Evolutionary conservation across 192 early-diverging fungal species (phyloP), one percentile per base, ranked within the genome.

Genomic region (Linnemannia schmuckeri): DNA sequence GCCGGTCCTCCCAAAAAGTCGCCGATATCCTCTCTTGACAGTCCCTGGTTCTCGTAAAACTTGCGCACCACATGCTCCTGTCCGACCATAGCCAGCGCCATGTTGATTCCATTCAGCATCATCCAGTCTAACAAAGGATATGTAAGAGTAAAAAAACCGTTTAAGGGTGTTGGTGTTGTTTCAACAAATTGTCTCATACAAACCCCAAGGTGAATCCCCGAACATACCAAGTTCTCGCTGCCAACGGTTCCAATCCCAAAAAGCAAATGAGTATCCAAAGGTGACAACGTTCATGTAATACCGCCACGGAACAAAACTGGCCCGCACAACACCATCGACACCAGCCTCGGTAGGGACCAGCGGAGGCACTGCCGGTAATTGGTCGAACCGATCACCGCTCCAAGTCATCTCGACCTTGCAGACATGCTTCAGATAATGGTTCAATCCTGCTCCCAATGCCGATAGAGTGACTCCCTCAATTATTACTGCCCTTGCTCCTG

Each of bases 211-310:
- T 7, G 18, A 37, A 37, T 4, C 37, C 37, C 38, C 13, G 7
- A 20, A 33, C 63, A 35, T 80, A 86, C 83, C 83, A 15, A 87
- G 70, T 40, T 87, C 85, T 33, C 85, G 76, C 38, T 87, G 76
- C 85, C 85, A 87, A 66, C 85, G 79, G 27, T 52, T 55, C 85
- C 85, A 87, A 70, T 87, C 85, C 85, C 85, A 87, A 44, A 87
- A 87, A 3, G 61, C 85, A 33, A 49, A 87, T 24, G 85, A 81
- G 54, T 87, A 87, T 18, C 85, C 85, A 52, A 81, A 87, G 17
- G 85, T 87, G n/a, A 87, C 85, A 3, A 87, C 85, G 33, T 87
- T 87, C 79, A 87, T 87, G 54, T 87, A 87, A 42, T 87, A 87
- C 38, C 85, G 12, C 79, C 79, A 81, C 1, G 85, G 85, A 5